These are phyloP conservation scores for Helianthus tuberosus DNA, from an alignment of 129 eudicot genomes.

Conservation along the genomic window DNA sequence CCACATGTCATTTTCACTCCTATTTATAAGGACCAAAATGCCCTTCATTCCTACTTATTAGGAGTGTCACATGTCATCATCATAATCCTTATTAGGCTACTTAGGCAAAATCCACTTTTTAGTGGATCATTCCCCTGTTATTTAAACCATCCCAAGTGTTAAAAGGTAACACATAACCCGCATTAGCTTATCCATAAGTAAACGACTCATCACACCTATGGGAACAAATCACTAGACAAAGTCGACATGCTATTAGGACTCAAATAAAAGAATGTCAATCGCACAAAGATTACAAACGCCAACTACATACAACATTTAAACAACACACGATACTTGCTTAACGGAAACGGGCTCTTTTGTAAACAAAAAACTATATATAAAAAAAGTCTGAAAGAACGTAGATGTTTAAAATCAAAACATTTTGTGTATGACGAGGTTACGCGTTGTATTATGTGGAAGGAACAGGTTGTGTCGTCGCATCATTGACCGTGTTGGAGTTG, in stretches of 20 bases:
- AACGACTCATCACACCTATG: background rate
- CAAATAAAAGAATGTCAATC: background rate
- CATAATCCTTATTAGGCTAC: no score
- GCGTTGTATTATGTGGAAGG: conserved; percentile 31
- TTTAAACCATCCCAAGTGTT: no score
- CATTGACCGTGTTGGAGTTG: conserved; percentile 41
- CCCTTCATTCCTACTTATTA: no score
- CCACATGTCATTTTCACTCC: no score
- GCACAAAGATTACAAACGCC: conserved; percentile 17
- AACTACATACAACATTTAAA: conserved; percentile 29
- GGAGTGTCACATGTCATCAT: no score
- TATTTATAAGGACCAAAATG: no score
- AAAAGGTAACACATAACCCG: background rate
- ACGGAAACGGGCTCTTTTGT: background rate
- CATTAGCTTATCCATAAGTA: background rate
- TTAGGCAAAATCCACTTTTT: no score
- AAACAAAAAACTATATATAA: background rate
- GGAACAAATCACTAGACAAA: conserved; percentile 1
- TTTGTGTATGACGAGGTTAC: conserved; percentile 21
- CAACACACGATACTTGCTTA: background rate
- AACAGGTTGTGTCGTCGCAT: conserved; percentile 36
- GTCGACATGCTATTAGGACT: background rate
- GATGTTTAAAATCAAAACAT: conserved; percentile 14
- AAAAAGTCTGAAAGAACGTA: background rate
- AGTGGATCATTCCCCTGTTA: no score